Conservation (phyloP, 2,329 filamentous ascomycete species). For the Botrytis fabae region DNA sequence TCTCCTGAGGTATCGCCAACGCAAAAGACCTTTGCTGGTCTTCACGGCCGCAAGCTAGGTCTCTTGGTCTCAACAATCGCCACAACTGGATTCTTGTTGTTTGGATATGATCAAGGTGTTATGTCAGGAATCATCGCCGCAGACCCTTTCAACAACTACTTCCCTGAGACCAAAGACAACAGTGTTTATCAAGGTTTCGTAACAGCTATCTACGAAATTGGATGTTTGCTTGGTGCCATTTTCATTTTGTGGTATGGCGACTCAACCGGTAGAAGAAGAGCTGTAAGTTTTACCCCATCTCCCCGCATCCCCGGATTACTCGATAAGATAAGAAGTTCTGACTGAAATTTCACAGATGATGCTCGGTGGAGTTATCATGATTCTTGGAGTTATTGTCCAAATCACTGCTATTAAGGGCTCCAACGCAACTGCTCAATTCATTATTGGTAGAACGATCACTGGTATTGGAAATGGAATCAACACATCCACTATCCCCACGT, state of each 20-base stretch:
- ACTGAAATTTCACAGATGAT: slow-evolving; percentile 46
- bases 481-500: slow-evolving; percentile 55
- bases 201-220: slow-evolving; percentile 57
- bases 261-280: slow-evolving; percentile 54
- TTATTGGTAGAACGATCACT: slow-evolving; percentile 52
- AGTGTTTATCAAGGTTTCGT: slow-evolving; percentile 49
- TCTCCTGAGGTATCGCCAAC: slow-evolving; percentile 11
- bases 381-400: slow-evolving; percentile 54
- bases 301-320: not conserved
- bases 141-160: slow-evolving; percentile 78
- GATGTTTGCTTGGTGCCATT: slow-evolving; percentile 54
- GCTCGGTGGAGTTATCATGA: slow-evolving; percentile 57
- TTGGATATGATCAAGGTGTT: slow-evolving; percentile 86
- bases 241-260: slow-evolving; percentile 54
- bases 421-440: slow-evolving; percentile 53
- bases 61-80: slow-evolving; percentile 69
- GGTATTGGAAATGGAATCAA: slow-evolving; percentile 55
- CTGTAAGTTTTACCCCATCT: slow-evolving; percentile 47
- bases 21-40: slow-evolving; percentile 51
- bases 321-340: slow-evolving; percentile 46
- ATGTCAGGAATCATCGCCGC: slow-evolving; percentile 74
- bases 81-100: slow-evolving; percentile 79
- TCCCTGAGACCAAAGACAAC: slow-evolving; percentile 60
- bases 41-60: slow-evolving; percentile 66
- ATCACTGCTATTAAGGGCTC: slow-evolving; percentile 41